Evolutionary conservation across 441 rosid species (phyloP).

Genomic region (Corymbia citriodora): DNA sequence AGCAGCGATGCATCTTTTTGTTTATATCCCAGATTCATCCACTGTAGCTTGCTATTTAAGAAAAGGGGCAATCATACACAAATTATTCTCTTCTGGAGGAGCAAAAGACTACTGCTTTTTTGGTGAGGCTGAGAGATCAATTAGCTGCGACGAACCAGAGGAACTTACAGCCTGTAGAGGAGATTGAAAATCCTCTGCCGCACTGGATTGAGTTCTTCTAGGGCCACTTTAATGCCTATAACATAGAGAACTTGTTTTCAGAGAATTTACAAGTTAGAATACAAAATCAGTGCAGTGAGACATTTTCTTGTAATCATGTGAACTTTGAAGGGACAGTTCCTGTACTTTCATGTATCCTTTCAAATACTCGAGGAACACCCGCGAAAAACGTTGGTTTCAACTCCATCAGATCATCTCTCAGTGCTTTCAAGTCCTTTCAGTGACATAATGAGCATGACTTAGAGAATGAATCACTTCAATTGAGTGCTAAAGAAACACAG

Average conservation of each 20-base stretch:
- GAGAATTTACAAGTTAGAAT: not conserved
- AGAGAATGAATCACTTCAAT: not conserved
- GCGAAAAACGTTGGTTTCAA: constrained; percentile 85
- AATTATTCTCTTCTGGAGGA: not conserved
- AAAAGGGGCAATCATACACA: not conserved
- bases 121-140: not conserved
- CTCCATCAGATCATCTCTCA: constrained; percentile 76
- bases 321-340: not conserved
- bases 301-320: not conserved
- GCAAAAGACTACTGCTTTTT: not conserved
- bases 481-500: not conserved
- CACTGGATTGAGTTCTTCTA: constrained; percentile 70
- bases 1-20: constrained; percentile 75
- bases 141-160: not conserved
- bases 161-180: constrained; percentile 66
- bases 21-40: constrained; percentile 87
- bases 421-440: constrained; percentile 69
- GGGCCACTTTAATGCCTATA: constrained; percentile 55
- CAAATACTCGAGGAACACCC: constrained; percentile 93
- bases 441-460: not conserved
- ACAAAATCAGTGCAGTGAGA: not conserved
- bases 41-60: constrained; percentile 63
- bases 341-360: constrained; percentile 78
- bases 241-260: not conserved
- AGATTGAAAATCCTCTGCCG: constrained; percentile 52